A percentile compares a stretch with the other conserved stretches of the same genome.
Conservation (phyloP, 2,329 filamentous ascomycete species). For the Aspergillus sergii region DNA sequence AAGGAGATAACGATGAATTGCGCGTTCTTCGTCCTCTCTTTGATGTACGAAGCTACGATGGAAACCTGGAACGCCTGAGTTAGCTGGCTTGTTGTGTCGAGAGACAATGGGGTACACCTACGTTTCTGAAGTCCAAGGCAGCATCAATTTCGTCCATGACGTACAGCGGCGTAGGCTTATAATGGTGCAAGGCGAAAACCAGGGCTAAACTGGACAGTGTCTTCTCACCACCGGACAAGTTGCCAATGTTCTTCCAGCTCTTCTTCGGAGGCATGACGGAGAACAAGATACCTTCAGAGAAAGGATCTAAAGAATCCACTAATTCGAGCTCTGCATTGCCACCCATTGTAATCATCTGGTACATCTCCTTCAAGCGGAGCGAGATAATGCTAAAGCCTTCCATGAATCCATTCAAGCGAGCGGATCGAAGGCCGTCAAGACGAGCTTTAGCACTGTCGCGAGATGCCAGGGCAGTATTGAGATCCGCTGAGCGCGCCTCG, state of each 20-base stretch:
- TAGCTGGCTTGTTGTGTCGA: slow-evolving; percentile 9
- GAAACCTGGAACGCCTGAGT: slow-evolving; percentile 65
- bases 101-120: slow-evolving; percentile 54
- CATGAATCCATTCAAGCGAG: slow-evolving; percentile 96
- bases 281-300: slow-evolving; percentile 95
- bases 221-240: slow-evolving; percentile 95
- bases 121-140: slow-evolving; percentile 95
- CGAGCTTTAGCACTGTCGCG: slow-evolving; percentile 89
- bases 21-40: slow-evolving; percentile 97
- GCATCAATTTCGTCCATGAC: slow-evolving; percentile 99
- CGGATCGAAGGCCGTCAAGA: slow-evolving; percentile 85
- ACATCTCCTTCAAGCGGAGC: slow-evolving; percentile 96
- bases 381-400: slow-evolving; percentile 95
- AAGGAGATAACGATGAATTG: slow-evolving; percentile 98
- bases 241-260: slow-evolving; percentile 99
- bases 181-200: slow-evolving; percentile 98
- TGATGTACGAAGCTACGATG: slow-evolving; percentile 98
- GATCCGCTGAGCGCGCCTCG: slow-evolving; percentile 76
- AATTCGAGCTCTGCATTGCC: slow-evolving; percentile 97
- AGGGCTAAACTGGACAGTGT: slow-evolving; percentile 89
- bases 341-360: slow-evolving; percentile 99
- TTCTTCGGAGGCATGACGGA: slow-evolving; percentile 99
- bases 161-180: slow-evolving; percentile 95
- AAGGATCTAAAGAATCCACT: slow-evolving; percentile 93
- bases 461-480: slow-evolving; percentile 73